phyloP scores from a whole-genome alignment of 1,284 basidiomycete genomes.

The Pyrrhoderma noxium region DNA sequence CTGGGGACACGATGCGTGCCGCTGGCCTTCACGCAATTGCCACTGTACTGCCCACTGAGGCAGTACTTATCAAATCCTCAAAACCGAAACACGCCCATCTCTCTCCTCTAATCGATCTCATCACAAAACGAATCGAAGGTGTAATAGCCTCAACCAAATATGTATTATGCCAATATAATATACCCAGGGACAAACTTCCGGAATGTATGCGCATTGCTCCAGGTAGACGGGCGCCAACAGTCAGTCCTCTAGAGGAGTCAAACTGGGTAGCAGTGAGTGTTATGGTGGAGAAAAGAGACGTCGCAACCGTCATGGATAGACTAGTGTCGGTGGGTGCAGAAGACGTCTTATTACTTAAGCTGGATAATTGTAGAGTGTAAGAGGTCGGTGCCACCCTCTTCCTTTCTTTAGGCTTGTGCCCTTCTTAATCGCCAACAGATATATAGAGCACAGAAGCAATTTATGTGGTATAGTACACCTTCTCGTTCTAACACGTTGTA shows the following conservation, averaged over 20 bases:
- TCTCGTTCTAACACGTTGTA: too few relatives aligned
- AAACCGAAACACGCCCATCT: constrained; percentile 62
- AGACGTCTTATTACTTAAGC: constrained; percentile 84
- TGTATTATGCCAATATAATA: constrained; percentile 91
- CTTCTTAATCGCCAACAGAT: too few relatives aligned
- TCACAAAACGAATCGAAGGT: constrained; percentile 87
- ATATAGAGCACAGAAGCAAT: too few relatives aligned
- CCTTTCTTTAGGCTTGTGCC: too few relatives aligned
- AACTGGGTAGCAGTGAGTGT: constrained; percentile 88
- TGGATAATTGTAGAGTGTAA: constrained; percentile 93
- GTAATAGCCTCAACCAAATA: constrained; percentile 88
- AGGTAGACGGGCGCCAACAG: constrained; percentile 84
- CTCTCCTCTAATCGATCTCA: constrained; percentile 67
- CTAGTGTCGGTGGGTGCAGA: constrained; percentile 79
- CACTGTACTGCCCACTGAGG: constrained; percentile 84
- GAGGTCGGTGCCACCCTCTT: background rate
- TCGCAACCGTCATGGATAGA: constrained; percentile 90
- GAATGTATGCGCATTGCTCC: constrained; percentile 76
- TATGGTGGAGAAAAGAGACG: constrained; percentile 85
- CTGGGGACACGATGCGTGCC: constrained; percentile 99
- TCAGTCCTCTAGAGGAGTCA: constrained; percentile 78
- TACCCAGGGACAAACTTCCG: constrained; percentile 56
- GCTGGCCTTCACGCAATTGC: constrained; percentile 92
- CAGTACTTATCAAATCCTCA: constrained; percentile 85
- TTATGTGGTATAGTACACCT: too few relatives aligned